Percentiles rank a stretch among this genome's conserved stretches.
phyloP scores from a whole-genome alignment of 2,329 filamentous ascomycete genomes.

The Penicillium paneum region DNA sequence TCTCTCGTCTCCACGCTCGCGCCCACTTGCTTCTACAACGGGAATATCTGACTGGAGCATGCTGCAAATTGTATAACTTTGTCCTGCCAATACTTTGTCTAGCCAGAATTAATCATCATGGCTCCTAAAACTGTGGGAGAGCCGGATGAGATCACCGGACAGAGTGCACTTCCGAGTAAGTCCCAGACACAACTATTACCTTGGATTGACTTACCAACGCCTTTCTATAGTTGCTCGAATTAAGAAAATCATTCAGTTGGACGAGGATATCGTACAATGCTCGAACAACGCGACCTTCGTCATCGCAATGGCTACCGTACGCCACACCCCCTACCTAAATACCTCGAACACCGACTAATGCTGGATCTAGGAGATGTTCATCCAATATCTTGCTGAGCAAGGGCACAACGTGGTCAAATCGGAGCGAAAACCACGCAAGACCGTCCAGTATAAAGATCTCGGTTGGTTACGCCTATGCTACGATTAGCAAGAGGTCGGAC shows the following conservation, averaged over 20 bases:
- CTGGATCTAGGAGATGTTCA: slow-evolving; percentile 74
- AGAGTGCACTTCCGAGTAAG: slow-evolving; percentile 80
- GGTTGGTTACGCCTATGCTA: slow-evolving; percentile 50
- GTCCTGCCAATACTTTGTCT: neutral
- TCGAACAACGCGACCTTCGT: slow-evolving; percentile 93
- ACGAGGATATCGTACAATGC: slow-evolving; percentile 79
- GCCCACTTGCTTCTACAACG: slow-evolving; percentile 1
- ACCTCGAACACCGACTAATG: slow-evolving; percentile 10
- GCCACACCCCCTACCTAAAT: slow-evolving; percentile 25
- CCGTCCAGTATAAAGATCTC: slow-evolving; percentile 94
- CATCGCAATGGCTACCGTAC: slow-evolving; percentile 82
- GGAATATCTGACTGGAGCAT: neutral
- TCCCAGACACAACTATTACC: slow-evolving; percentile 17
- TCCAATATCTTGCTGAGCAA: slow-evolving; percentile 84
- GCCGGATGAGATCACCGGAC: slow-evolving; percentile 78
- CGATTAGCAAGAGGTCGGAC: neutral
- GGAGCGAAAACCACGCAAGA: slow-evolving; percentile 86
- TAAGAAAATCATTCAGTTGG: slow-evolving; percentile 89
- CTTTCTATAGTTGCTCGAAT: slow-evolving; percentile 74
- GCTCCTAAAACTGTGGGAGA: slow-evolving; percentile 87
- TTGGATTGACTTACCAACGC: slow-evolving; percentile 6
- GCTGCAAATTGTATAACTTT: neutral
- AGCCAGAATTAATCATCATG: slow-evolving; percentile 53
- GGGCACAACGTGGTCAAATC: slow-evolving; percentile 84
- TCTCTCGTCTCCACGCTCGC: slow-evolving; percentile 14